Evolutionary conservation across 2,329 filamentous ascomycete genomes (phyloP), one percentile per base, ranked within the genome.

Genomic region (Stenocarpella maydis): DNA sequence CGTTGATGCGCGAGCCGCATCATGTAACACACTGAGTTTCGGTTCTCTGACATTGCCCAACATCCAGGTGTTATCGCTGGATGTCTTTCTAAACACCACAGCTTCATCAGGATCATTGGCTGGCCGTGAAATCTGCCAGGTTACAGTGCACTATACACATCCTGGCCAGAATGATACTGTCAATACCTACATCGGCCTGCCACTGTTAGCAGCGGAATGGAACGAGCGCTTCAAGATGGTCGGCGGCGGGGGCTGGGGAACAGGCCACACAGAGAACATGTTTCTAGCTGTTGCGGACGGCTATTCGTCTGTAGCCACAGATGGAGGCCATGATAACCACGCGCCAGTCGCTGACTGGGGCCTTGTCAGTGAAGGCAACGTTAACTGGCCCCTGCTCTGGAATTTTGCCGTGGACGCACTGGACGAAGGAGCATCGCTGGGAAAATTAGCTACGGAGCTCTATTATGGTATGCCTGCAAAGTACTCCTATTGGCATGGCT

Each of bases 401-500:
- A 77, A 82, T 71, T 82, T 81, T 61, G 74, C 58, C 19, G 58
- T 61, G 41, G 58, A 34, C 26, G 3, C 45, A 10, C 24, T 68
- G 55, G 31, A 61, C n/a, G 58, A 61, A 73, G 85, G 2, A 82
- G 82, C 39, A 47, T 61, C 58, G 12, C 28, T 61, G 2, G 58
- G 58, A 6, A 89, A 88, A 73, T 69, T 79, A 5, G 72, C 89
- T n/a, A 81, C 82, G 3, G 73, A 82, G 31, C 75, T 77, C 8
- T 88, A 85, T 76, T 89, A 88, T 72, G 75, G 77, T 10, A 65
- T 71, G 24, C 69, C 75, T 2, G 78, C 78, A 52, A 65, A 65
- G 17, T 84, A 84, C 74, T 85, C 82, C 9, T 89, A 88, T 75
- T 89, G 84, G 73, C 79, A 82, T 17, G 87, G 87, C 45, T 90